Base-by-base conservation (phyloP, 2,329 filamentous ascomycete genomes). In the Anisogramma anomala region DNA sequence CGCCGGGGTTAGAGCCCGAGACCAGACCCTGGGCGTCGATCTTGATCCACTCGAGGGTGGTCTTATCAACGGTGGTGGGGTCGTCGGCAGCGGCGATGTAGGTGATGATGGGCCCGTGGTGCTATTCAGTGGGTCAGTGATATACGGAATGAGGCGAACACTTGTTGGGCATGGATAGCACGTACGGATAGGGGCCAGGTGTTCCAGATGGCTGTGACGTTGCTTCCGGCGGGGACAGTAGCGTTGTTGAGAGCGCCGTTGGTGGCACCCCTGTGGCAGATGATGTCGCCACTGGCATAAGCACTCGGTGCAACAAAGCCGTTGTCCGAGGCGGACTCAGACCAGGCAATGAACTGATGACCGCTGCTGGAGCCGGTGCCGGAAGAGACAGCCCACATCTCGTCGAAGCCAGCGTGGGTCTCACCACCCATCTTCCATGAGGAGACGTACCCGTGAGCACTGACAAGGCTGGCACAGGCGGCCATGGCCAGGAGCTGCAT, bases 21-120 rank as follows among this genome's bases (percentile, higher is more conserved):
- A 71, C 60, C 48, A 76, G 65, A 42, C 77, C 78, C 23, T 57
- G 63, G 41, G 67, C 67, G 30, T 70, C 67, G 44, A 82, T 79
- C 67, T 82, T 82, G 68, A 78, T 74, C 58, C 71, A 81, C 48
- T 71, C 58, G 22, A 80, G 65, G 4, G 60, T 53, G 2, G 56
- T 59, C 57, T 74, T 72, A 57, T 72, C 68, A 41, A 69, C 72
- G 1, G 57, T 56, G 30, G 68, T 62, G 55, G 77, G 67, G 18
- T 69, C 74, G 25, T 65, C 61, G 59, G 73, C 77, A 50, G 66
- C 67, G 41, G 78, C 78, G 13, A 81, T 61, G 63, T 82, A 82
- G 56, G 70, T 71, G 48, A 82, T 67, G 50, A 81, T 69, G 7
- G 77, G 77, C 0, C 71, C 64, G 26, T 62, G 49, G 53, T 71